A percentile compares a stretch with the other conserved stretches of the same genome.
Conservation (phyloP, 345 rosid species). For the Eucalyptus brandiana region DNA sequence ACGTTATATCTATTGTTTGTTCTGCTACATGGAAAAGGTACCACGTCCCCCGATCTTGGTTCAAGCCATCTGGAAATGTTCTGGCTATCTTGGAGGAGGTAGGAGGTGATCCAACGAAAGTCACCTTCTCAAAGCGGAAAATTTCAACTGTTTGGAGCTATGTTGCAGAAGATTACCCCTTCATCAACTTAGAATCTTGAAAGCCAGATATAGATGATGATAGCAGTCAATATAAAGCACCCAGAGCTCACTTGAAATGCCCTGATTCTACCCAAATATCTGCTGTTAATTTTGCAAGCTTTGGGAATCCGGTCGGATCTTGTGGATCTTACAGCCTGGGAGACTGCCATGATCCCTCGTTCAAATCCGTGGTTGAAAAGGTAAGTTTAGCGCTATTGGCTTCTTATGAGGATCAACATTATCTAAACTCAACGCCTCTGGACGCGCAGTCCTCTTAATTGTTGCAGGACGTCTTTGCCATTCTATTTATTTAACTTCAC, state of each 20-base stretch:
- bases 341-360: conserved; percentile 42
- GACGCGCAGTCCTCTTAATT: neutral
- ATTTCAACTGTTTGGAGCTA: conserved; percentile 14
- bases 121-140: conserved; percentile 53
- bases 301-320: conserved; percentile 39
- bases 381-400: neutral
- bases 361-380: conserved; percentile 22
- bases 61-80: conserved; percentile 71
- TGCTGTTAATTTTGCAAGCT: conserved; percentile 43
- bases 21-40: conserved; percentile 32
- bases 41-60: conserved; percentile 92
- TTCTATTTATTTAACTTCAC: neutral
- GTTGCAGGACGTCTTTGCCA: neutral
- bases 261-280: conserved; percentile 20
- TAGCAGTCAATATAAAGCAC: neutral
- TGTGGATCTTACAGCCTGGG: conserved; percentile 38
- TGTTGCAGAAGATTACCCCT: conserved; percentile 29
- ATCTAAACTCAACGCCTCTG: neutral
- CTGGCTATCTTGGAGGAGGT: conserved; percentile 82
- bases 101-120: conserved; percentile 74
- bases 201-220: conserved; percentile 1
- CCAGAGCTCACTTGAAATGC: conserved; percentile 27
- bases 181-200: neutral
- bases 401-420: neutral
- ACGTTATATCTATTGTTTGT: neutral